phyloP scores from a whole-genome alignment of 2,329 filamentous ascomycete genomes.

The Cladosporium sp. region DNA sequence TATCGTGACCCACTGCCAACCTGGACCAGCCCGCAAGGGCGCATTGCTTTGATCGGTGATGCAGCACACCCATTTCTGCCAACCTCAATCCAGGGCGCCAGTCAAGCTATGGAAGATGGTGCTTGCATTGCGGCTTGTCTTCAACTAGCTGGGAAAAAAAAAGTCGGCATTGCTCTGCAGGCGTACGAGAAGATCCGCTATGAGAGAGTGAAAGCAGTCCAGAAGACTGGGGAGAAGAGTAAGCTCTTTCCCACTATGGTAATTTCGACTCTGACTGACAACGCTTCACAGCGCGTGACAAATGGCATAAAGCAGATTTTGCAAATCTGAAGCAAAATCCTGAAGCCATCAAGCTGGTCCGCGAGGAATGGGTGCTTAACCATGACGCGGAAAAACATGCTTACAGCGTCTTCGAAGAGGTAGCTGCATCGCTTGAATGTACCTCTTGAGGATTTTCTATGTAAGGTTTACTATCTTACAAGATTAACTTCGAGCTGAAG shows the following conservation, averaged over 20 bases:
- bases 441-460: too few species aligned
- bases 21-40: constrained; percentile 50
- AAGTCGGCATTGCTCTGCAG: constrained; percentile 5
- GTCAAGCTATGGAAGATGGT: constrained; percentile 63
- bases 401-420: constrained; percentile 32
- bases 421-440: too few species aligned
- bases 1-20: constrained; percentile 58
- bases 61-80: constrained; percentile 66
- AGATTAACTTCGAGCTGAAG: too few species aligned
- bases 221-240: constrained; percentile 21
- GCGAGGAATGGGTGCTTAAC: constrained; percentile 47
- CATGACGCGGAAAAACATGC: constrained; percentile 49
- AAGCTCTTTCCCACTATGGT: constrained; percentile 1
- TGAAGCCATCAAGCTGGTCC: constrained; percentile 43
- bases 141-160: constrained; percentile 34
- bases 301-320: constrained; percentile 53
- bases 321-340: constrained; percentile 43
- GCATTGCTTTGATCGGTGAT: constrained; percentile 59
- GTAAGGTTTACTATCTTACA: too few species aligned
- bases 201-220: constrained; percentile 20
- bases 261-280: background rate
- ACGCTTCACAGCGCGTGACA: constrained; percentile 19
- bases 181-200: constrained; percentile 25
- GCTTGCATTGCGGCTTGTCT: constrained; percentile 50
- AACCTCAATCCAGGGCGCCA: constrained; percentile 59